phyloP scores from a whole-genome alignment of 495 filamentous ascomycete genomes.

The Aspergillus carlsbadensis region DNA sequence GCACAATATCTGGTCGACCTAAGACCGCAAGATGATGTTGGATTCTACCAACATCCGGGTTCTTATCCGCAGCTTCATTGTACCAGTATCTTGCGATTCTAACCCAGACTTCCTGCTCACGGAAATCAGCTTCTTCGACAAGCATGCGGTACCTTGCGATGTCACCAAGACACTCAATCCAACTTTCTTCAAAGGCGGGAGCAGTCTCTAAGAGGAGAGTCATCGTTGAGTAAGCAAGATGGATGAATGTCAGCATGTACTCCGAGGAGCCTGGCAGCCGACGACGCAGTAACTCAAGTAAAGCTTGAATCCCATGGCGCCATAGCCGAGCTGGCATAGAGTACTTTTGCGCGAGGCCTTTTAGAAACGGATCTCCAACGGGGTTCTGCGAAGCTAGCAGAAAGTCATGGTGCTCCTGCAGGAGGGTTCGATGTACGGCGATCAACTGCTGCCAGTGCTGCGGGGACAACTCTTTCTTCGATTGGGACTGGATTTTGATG shows the following conservation, averaged over 20 bases:
- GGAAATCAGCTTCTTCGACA: slow-evolving; percentile 68
- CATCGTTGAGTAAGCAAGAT: slow-evolving; percentile 80
- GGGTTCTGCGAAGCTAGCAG: slow-evolving; percentile 78
- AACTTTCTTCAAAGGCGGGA: slow-evolving; percentile 73
- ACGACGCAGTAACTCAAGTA: slow-evolving; percentile 70
- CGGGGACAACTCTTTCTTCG: slow-evolving; percentile 46
- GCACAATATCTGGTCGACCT: slow-evolving; percentile 68
- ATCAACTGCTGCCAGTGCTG: slow-evolving; percentile 74
- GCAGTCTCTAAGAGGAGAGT: slow-evolving; percentile 75
- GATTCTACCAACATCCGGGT: slow-evolving; percentile 67
- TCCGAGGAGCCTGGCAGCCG: slow-evolving; percentile 69
- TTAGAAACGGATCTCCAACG: slow-evolving; percentile 57
- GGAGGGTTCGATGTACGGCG: slow-evolving; percentile 66
- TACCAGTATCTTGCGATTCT: slow-evolving; percentile 80
- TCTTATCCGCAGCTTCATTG: slow-evolving; percentile 68
- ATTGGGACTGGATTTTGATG: slow-evolving; percentile 56
- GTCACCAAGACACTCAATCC: slow-evolving; percentile 89
- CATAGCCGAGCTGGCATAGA: slow-evolving; percentile 84
- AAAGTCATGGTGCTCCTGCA: slow-evolving; percentile 82
- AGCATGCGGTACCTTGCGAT: slow-evolving; percentile 74
- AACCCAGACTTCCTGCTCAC: slow-evolving; percentile 77
- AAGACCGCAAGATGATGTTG: slow-evolving; percentile 86
- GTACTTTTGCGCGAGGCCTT: slow-evolving; percentile 62
- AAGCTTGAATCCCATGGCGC: slow-evolving; percentile 78
- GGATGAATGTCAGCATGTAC: slow-evolving; percentile 80